phyloP scores from a whole-genome alignment of 768 basidiomycete species.

The Tulasnella sp. region DNA sequence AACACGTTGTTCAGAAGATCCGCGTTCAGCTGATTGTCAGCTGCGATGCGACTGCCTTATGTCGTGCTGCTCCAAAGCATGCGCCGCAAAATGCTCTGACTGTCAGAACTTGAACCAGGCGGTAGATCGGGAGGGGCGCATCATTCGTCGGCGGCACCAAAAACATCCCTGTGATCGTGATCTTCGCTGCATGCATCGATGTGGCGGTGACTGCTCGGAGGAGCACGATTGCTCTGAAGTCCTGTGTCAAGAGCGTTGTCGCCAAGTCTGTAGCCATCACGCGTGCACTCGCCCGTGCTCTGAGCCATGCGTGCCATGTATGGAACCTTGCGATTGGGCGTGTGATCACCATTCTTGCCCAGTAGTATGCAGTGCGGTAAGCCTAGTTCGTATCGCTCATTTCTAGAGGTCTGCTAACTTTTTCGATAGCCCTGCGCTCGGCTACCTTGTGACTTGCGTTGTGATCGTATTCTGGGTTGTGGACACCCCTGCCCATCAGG shows the following conservation, averaged over 20 bases:
- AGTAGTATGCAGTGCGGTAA: constrained; percentile 57
- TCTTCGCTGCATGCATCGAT: constrained; percentile 47
- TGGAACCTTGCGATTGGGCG: constrained; percentile 47
- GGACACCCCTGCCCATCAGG: constrained; percentile 62
- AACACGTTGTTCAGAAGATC: constrained; percentile 39
- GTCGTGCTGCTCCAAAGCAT: constrained; percentile 43
- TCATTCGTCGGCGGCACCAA: constrained; percentile 25
- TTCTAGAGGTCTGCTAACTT: neutral
- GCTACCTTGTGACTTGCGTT: constrained; percentile 50
- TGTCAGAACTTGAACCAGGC: constrained; percentile 32
- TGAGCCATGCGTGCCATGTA: constrained; percentile 48
- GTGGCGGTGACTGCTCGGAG: constrained; percentile 35
- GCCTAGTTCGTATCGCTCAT: constrained; percentile 18
- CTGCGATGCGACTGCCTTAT: constrained; percentile 34
- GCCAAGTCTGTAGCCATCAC: constrained; percentile 45
- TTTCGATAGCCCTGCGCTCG: constrained; percentile 45
- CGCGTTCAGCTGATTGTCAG: constrained; percentile 30
- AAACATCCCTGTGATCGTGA: constrained; percentile 39
- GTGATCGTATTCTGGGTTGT: constrained; percentile 37
- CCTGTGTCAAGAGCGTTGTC: constrained; percentile 36
- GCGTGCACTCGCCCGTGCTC: constrained; percentile 39
- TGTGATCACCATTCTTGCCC: constrained; percentile 47
- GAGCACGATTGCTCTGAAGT: constrained; percentile 37
- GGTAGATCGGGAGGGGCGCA: neutral
- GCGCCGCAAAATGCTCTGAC: constrained; percentile 36